phyloP scores from a whole-genome alignment of 768 basidiomycete genomes.

The Kwoniella sp. region DNA sequence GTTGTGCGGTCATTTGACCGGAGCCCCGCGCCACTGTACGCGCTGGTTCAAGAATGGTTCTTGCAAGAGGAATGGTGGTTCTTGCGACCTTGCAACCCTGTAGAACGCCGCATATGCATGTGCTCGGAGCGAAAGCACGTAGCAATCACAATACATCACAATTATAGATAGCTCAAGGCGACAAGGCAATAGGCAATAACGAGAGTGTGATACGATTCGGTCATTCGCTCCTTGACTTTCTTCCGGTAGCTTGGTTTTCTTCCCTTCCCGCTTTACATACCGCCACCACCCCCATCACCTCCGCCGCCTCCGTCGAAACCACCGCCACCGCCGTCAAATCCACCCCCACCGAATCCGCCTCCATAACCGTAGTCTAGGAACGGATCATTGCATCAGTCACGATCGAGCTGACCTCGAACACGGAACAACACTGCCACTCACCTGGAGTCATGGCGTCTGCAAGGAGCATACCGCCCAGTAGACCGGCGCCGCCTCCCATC shows the following conservation, averaged over 20 bases:
- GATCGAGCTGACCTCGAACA: neutral
- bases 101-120: too few relatives aligned
- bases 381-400: conserved; percentile 1
- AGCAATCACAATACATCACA: too few relatives aligned
- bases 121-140: too few relatives aligned
- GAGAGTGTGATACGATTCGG: too few relatives aligned
- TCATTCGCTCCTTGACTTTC: too few relatives aligned
- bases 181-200: too few relatives aligned
- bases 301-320: conserved; percentile 21
- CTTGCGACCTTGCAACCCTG: too few relatives aligned
- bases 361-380: conserved; percentile 12
- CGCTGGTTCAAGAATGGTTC: too few relatives aligned
- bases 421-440: conserved; percentile 7
- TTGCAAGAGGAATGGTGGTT: too few relatives aligned
- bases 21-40: neutral
- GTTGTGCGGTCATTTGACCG: neutral
- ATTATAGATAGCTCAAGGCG: too few relatives aligned
- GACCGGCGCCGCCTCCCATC: conserved; percentile 30
- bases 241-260: too few relatives aligned
- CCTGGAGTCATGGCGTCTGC: conserved; percentile 17
- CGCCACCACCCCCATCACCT: conserved; percentile 16
- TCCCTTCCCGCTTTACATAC: conserved; percentile 8
- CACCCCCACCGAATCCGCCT: conserved; percentile 29
- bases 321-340: conserved; percentile 30
- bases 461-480: conserved; percentile 29